A percentile compares a stretch with the other conserved stretches of the same genome.
These are phyloP conservation scores for Neonectria magnoliae DNA, from an alignment of 2,329 filamentous ascomycete genomes.

Conservation along the genomic window DNA sequence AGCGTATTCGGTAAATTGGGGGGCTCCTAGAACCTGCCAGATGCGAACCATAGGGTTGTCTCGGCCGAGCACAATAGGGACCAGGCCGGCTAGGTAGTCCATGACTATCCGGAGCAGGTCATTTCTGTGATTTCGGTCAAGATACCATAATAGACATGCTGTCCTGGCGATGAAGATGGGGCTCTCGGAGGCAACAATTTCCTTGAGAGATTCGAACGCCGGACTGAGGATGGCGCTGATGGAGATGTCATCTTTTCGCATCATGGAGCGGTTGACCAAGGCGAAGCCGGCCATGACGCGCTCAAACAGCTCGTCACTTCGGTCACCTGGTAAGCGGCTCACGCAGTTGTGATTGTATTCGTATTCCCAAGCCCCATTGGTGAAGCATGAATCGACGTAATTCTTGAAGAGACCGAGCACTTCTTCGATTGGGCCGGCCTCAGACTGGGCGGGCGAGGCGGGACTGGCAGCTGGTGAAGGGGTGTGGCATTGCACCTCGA, in stretches of 20 bases:
- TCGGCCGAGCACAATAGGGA: conserved; percentile 45
- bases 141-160: conserved; percentile 50
- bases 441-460: conserved; percentile 34
- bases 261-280: conserved; percentile 48
- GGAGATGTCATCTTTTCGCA: conserved; percentile 45
- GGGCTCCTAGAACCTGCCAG: conserved; percentile 44
- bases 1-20: conserved; percentile 48
- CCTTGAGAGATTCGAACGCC: conserved; percentile 49
- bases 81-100: conserved; percentile 44
- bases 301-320: conserved; percentile 49
- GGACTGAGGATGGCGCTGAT: conserved; percentile 46
- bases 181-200: conserved; percentile 47
- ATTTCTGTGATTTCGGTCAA: conserved; percentile 46
- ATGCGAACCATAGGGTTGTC: conserved; percentile 45
- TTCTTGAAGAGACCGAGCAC: conserved; percentile 42
- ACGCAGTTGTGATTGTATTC: conserved; percentile 46
- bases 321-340: conserved; percentile 38
- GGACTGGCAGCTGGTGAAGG: conserved; percentile 39
- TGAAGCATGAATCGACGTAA: conserved; percentile 46
- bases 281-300: conserved; percentile 48
- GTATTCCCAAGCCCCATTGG: conserved; percentile 42
- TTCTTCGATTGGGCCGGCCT: conserved; percentile 41
- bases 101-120: conserved; percentile 47
- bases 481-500: conserved; percentile 47
- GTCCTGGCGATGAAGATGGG: conserved; percentile 47